phyloP scores from a whole-genome alignment of 75 land plant species.

The Larix kaempferi region DNA sequence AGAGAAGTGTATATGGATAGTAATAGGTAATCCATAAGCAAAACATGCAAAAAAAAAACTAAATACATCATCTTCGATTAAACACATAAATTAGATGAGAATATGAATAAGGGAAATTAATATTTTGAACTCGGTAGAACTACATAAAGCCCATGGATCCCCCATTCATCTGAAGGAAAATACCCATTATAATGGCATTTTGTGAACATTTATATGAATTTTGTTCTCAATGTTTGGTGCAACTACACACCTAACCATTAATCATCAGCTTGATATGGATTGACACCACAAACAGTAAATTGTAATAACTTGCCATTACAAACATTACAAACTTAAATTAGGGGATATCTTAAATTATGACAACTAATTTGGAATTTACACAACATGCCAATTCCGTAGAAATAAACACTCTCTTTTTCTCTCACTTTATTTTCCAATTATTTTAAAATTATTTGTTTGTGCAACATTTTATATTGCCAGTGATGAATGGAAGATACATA shows the following conservation, averaged over 20 bases:
- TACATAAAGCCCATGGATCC: no score
- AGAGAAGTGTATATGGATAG: no score
- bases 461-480: neutral
- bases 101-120: no score
- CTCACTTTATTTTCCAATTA: neutral
- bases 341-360: neutral
- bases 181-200: neutral
- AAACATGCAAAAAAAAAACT: no score
- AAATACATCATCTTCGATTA: no score
- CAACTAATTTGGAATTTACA: neutral
- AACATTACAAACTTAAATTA: neutral
- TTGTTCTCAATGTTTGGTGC: neutral
- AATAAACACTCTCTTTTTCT: neutral
- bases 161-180: neutral
- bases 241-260: neutral
- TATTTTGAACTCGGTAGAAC: no score
- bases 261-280: neutral
- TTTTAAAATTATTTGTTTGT: neutral
- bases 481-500: neutral
- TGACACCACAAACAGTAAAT: neutral
- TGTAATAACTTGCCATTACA: neutral
- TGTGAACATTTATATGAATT: neutral
- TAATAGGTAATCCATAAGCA: no score
- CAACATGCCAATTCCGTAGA: neutral
- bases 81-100: no score